These are phyloP conservation scores for Tolypocladium ovalisporum DNA, from an alignment of 2,329 filamentous ascomycete species.

Conservation along the genomic window DNA sequence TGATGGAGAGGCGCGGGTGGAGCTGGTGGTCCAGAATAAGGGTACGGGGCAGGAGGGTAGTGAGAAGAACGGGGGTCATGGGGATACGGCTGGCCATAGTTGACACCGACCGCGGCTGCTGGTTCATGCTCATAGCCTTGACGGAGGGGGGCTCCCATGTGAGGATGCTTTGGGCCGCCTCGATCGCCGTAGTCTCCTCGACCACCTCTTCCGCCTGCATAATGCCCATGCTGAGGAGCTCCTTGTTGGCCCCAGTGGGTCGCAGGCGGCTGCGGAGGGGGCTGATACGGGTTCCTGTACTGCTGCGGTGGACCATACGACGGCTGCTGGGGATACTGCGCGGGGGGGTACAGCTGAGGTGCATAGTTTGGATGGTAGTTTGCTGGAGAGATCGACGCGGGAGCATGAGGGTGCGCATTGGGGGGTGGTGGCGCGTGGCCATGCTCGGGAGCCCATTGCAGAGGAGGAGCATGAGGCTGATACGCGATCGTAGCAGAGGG, in stretches of 20 bases:
- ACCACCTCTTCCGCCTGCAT: constrained; percentile 22
- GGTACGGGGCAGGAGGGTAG: constrained; percentile 20
- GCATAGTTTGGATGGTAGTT: constrained; percentile 51
- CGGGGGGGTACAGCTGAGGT: constrained; percentile 37
- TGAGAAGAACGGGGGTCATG: constrained; percentile 27
- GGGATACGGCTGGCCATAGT: constrained; percentile 28
- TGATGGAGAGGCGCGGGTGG: constrained; percentile 21
- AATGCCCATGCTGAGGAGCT: constrained; percentile 21
- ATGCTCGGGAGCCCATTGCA: constrained; percentile 31
- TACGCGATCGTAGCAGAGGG: constrained; percentile 25
- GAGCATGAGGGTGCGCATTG: constrained; percentile 32
- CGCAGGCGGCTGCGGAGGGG: constrained; percentile 14
- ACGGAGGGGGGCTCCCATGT: constrained; percentile 20
- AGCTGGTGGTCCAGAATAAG: constrained; percentile 28
- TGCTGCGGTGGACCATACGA: constrained; percentile 29
- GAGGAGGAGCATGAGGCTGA: constrained; percentile 22
- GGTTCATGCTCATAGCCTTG: constrained; percentile 23
- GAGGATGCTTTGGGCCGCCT: constrained; percentile 21
- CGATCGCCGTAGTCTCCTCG: constrained; percentile 36
- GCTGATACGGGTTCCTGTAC: constrained; percentile 24
- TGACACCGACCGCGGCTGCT: constrained; percentile 19
- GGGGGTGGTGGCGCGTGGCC: constrained; percentile 21
- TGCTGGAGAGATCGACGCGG: constrained; percentile 36
- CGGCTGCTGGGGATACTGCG: constrained; percentile 32
- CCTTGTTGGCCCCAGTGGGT: constrained; percentile 14